Evolutionary conservation across 257 asterid species (phyloP).

Genomic region (Capsicum rhomboideum): DNA sequence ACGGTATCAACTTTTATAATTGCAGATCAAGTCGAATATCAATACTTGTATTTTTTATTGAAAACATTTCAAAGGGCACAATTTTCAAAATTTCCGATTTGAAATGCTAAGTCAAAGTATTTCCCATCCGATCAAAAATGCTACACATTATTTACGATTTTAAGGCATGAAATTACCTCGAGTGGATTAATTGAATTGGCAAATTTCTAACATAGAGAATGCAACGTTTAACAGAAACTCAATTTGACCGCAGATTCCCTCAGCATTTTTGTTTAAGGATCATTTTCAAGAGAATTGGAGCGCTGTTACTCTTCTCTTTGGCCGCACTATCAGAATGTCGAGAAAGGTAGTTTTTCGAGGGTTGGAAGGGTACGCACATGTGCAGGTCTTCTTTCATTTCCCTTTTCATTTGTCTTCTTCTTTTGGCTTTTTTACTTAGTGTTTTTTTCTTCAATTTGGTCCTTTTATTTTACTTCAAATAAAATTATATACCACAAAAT

Average conservation of each 20-base stretch:
- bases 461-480: no score
- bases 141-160: background rate
- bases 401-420: no score
- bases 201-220: background rate
- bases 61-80: no score
- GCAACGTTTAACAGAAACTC: background rate
- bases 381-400: no score
- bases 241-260: background rate
- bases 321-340: background rate
- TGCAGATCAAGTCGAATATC: background rate
- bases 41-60: no score
- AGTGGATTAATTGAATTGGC: background rate
- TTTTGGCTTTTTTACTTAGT: no score
- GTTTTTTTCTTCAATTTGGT: no score
- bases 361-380: no score
- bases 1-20: background rate
- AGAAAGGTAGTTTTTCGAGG: no score
- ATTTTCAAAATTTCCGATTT: background rate
- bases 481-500: no score
- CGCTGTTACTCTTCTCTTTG: background rate
- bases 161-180: background rate
- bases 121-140: background rate
- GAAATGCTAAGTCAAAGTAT: background rate
- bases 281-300: background rate
- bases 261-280: background rate